Conservation (phyloP, 2,329 filamentous ascomycete species). For the Alternaria longipes region DNA sequence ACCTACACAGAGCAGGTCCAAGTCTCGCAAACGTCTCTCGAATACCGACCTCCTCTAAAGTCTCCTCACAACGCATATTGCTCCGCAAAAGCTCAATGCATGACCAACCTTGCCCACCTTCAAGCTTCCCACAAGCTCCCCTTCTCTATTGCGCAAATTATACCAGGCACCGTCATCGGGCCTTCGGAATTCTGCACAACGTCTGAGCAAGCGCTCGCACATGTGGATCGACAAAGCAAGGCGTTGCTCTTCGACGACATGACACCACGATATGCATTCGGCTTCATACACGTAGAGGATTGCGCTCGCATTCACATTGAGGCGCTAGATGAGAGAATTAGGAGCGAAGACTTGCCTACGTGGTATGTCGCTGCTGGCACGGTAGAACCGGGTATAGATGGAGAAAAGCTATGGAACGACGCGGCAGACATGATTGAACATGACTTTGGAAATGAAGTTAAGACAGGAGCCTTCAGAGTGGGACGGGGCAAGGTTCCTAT, state of each 20-base stretch:
- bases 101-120: constrained; percentile 35
- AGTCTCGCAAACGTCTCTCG: constrained; percentile 32
- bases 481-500: constrained; percentile 36
- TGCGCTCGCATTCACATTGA: constrained; percentile 46
- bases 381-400: constrained; percentile 30
- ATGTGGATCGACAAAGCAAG: constrained; percentile 46
- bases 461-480: constrained; percentile 30
- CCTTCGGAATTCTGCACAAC: constrained; percentile 41
- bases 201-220: constrained; percentile 23
- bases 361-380: constrained; percentile 43
- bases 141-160: constrained; percentile 45
- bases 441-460: constrained; percentile 28
- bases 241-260: constrained; percentile 44
- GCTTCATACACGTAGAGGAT: constrained; percentile 46
- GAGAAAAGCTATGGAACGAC: constrained; percentile 32
- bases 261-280: constrained; percentile 45
- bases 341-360: constrained; percentile 30
- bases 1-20: constrained; percentile 31
- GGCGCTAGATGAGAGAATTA: constrained; percentile 33
- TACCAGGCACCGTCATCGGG: constrained; percentile 48
- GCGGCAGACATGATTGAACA: constrained; percentile 33
- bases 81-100: constrained; percentile 47
- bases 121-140: constrained; percentile 16
- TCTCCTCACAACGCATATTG: constrained; percentile 47
- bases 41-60: constrained; percentile 37